Evolutionary conservation across 2,329 filamentous ascomycete genomes (phyloP).

Genomic region (Talaromyces sp.): DNA sequence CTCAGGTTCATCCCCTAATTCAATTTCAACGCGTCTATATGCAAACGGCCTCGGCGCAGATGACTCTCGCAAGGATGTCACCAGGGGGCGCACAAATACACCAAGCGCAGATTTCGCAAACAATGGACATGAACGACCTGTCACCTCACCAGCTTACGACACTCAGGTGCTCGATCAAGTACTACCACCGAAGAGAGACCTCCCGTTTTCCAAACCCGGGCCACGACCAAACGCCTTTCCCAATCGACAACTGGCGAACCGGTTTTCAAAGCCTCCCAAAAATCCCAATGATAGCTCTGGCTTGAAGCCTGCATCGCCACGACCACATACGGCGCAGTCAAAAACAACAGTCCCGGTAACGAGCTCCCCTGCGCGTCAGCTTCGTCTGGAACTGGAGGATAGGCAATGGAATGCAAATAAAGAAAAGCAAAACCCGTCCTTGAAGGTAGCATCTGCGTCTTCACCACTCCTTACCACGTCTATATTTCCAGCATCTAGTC

Average conservation of each 20-base stretch:
- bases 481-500: slow-evolving; percentile 5
- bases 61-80: not conserved
- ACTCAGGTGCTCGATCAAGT: slow-evolving; percentile 25
- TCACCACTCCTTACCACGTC: slow-evolving; percentile 7
- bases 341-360: slow-evolving; percentile 5
- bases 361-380: slow-evolving; percentile 9
- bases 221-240: not conserved
- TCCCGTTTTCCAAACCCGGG: slow-evolving; percentile 34
- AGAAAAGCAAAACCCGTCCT: not conserved
- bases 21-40: not conserved
- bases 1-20: slow-evolving; percentile 5
- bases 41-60: not conserved
- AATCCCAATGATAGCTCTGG: not conserved
- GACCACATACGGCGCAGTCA: slow-evolving; percentile 5
- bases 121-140: slow-evolving; percentile 15
- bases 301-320: not conserved
- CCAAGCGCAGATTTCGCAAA: slow-evolving; percentile 10
- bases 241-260: not conserved
- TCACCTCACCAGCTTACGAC: slow-evolving; percentile 23
- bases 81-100: not conserved
- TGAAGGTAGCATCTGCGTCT: not conserved
- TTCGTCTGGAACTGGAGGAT: slow-evolving; percentile 11
- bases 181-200: slow-evolving; percentile 38
- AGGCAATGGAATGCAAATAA: not conserved
- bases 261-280: not conserved